Conservation (phyloP, 2,329 filamentous ascomycete species). For the Trichoderma citrinoviride region DNA sequence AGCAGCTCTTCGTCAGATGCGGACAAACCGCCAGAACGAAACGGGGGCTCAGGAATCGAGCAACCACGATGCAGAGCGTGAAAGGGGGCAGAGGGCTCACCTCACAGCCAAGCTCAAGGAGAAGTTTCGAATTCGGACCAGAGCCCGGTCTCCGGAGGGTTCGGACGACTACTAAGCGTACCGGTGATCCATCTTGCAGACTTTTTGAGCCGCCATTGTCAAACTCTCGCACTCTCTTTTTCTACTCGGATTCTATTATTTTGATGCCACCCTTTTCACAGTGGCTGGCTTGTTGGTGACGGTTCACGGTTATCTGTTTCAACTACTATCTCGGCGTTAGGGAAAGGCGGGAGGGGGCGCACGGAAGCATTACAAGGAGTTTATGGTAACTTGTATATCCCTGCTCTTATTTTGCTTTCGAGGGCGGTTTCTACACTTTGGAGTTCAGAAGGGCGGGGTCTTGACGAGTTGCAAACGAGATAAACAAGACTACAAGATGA, state of each 20-base stretch:
- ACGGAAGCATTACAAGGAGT: no score
- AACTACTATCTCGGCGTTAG: no score
- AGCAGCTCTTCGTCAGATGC: constrained; percentile 51
- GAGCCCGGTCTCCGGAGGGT: constrained; percentile 38
- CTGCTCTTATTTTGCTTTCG: not conserved
- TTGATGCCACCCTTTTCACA: no score
- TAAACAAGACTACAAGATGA: not conserved
- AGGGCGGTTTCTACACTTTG: not conserved
- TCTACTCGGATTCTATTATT: no score
- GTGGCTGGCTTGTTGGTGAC: no score
- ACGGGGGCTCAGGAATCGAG: constrained; percentile 28
- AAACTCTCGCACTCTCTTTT: no score
- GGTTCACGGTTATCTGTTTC: no score
- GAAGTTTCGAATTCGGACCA: constrained; percentile 52
- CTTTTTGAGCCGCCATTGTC: no score
- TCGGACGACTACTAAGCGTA: not conserved
- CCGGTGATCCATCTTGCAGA: no score
- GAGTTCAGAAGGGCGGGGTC: not conserved
- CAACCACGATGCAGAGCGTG: constrained; percentile 24
- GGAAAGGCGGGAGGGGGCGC: no score
- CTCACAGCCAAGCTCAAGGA: constrained; percentile 52
- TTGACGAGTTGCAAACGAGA: not conserved
- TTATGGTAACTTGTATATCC: no score
- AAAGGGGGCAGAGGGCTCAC: constrained; percentile 42
- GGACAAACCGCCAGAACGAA: constrained; percentile 29